Percentiles rank a stretch among this genome's conserved stretches.
These are phyloP conservation scores for Lasiosphaeria ovina DNA, from an alignment of 495 filamentous ascomycete genomes.

Conservation along the genomic window DNA sequence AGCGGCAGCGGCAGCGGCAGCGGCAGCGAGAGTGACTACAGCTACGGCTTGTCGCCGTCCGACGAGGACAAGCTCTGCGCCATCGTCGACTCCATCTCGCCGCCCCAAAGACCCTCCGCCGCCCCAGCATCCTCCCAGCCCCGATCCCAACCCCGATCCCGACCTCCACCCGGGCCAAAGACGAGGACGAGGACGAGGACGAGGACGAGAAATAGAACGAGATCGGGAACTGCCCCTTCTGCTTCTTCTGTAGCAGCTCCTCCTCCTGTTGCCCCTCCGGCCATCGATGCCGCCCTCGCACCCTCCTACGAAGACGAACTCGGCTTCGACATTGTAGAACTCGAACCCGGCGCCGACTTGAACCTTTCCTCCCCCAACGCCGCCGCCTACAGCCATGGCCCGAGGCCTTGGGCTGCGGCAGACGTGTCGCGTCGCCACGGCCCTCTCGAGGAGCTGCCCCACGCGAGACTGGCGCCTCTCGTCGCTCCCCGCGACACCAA, in stretches of 20 bases:
- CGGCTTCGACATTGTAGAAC: slow-evolving; percentile 25
- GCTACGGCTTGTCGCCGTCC: slow-evolving; percentile 66
- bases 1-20: no score
- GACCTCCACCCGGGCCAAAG: slow-evolving; percentile 4
- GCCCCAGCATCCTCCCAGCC: slow-evolving; percentile 2
- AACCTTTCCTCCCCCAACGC: not conserved
- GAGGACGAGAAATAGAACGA: not conserved
- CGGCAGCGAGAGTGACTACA: slow-evolving; percentile 59
- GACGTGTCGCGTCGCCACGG: not conserved
- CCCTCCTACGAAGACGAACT: slow-evolving; percentile 22
- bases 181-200: no score
- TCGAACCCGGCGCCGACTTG: slow-evolving; percentile 4
- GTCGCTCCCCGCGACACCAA: slow-evolving; percentile 1
- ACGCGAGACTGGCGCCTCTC: slow-evolving; percentile 17
- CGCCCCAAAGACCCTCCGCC: slow-evolving; percentile 8
- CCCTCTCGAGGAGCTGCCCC: not conserved
- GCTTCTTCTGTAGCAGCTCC: not conserved
- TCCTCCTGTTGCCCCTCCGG: slow-evolving; percentile 5
- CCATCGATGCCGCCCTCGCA: slow-evolving; percentile 15
- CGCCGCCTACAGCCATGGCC: slow-evolving; percentile 7
- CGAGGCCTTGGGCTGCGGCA: slow-evolving; percentile 2
- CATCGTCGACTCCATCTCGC: slow-evolving; percentile 21
- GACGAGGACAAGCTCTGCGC: slow-evolving; percentile 45
- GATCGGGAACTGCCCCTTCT: not conserved
- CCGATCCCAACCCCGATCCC: slow-evolving; percentile 1